These are phyloP conservation scores for Phaffia rhodozyma DNA, from an alignment of 1,284 basidiomycete species.

Conservation along the genomic window DNA sequence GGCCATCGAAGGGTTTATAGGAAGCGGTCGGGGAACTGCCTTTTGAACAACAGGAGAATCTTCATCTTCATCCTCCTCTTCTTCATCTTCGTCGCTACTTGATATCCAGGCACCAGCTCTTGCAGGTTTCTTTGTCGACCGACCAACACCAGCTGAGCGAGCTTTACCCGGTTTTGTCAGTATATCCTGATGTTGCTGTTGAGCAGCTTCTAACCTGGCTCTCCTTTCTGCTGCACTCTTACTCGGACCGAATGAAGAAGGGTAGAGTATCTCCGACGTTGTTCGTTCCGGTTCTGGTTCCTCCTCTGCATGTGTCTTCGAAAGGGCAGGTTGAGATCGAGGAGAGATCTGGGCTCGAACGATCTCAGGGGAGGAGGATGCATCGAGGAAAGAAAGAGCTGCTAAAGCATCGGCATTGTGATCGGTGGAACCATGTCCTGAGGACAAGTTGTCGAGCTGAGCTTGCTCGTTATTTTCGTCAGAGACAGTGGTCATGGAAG, in stretches of 20 bases:
- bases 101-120: constrained; percentile 21
- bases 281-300: constrained; percentile 1
- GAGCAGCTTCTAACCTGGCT: constrained; percentile 55
- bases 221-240: constrained; percentile 68
- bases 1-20: neutral
- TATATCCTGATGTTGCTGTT: constrained; percentile 61
- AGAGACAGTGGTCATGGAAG: constrained; percentile 17
- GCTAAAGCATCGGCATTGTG: constrained; percentile 54
- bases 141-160: constrained; percentile 39
- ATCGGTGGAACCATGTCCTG: constrained; percentile 35
- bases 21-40: constrained; percentile 24
- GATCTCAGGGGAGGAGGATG: constrained; percentile 19
- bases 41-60: constrained; percentile 40
- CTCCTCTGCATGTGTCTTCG: neutral
- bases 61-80: constrained; percentile 46
- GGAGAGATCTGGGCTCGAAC: constrained; percentile 5
- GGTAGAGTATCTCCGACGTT: constrained; percentile 19
- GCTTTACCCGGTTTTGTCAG: constrained; percentile 51
- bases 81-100: constrained; percentile 60
- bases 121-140: constrained; percentile 29
- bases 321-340: neutral
- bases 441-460: constrained; percentile 1
- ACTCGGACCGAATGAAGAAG: constrained; percentile 70
- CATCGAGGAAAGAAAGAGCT: constrained; percentile 57
- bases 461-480: constrained; percentile 10